phyloP scores from a whole-genome alignment of 2,329 filamentous ascomycete species.

The Venturia aucupariae region DNA sequence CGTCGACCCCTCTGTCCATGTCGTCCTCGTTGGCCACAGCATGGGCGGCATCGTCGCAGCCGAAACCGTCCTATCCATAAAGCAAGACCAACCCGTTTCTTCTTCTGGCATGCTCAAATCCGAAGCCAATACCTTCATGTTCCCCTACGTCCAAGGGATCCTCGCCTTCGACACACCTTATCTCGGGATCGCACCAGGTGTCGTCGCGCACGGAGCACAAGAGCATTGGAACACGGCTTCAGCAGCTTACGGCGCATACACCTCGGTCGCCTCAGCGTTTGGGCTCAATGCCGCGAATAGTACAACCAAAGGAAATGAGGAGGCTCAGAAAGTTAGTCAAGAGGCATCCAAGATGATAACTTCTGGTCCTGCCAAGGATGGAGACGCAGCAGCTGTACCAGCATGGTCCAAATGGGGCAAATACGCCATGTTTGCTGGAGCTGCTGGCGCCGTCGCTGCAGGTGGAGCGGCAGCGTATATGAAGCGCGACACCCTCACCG shows the following conservation, averaged over 20 bases:
- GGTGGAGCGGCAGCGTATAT: conserved; percentile 79
- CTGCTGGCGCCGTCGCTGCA: conserved; percentile 68
- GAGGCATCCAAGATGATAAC: conserved; percentile 27
- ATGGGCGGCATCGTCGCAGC: conserved; percentile 91
- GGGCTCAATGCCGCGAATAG: conserved; percentile 33
- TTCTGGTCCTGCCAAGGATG: conserved; percentile 21
- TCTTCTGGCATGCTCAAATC: conserved; percentile 28
- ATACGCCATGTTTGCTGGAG: conserved; percentile 77
- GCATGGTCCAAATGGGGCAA: conserved; percentile 74
- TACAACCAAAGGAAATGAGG: conserved; percentile 3
- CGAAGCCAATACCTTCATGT: conserved; percentile 59
- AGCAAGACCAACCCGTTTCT: conserved; percentile 48
- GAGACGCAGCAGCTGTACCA: conserved; percentile 36
- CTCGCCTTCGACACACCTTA: conserved; percentile 94
- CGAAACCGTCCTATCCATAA: conserved; percentile 69
- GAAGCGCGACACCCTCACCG: conserved; percentile 58
- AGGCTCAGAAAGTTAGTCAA: conserved; percentile 19
- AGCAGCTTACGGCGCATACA: conserved; percentile 59
- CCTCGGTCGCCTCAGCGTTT: conserved; percentile 51
- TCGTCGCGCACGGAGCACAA: conserved; percentile 81
- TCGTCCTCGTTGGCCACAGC: conserved; percentile 75
- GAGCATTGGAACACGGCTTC: conserved; percentile 70
- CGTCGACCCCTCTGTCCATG: conserved; percentile 73
- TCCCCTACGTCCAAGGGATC: conserved; percentile 83
- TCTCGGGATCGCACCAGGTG: conserved; percentile 68